These are phyloP conservation scores for Aspergillus sp. DNA, from an alignment of 2,329 filamentous ascomycete species.

Conservation along the genomic window DNA sequence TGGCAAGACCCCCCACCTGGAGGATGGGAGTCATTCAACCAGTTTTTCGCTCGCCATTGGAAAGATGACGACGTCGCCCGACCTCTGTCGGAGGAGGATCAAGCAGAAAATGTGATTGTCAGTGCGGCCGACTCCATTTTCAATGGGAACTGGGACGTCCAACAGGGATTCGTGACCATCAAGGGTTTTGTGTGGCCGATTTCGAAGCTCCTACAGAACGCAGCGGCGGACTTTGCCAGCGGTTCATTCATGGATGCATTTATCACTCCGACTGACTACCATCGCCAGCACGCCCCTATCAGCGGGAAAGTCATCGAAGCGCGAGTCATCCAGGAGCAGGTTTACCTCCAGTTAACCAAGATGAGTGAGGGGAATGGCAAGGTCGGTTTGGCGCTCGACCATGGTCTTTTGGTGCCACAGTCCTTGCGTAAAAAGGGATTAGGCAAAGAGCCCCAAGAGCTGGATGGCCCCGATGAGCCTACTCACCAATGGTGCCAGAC, in stretches of 20 bases:
- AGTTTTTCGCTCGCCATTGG: too few species aligned
- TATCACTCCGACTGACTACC: slow-evolving; percentile 38
- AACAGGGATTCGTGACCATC: slow-evolving; percentile 4
- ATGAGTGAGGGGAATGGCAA: not conserved
- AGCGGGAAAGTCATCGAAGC: slow-evolving; percentile 34
- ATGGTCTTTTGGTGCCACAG: not conserved
- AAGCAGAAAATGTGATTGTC: too few species aligned
- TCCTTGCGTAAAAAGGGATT: not conserved
- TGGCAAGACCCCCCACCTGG: too few species aligned
- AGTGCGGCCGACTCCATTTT: slow-evolving; percentile 34
- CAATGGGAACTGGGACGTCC: slow-evolving; percentile 17
- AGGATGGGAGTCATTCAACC: too few species aligned
- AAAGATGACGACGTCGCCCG: too few species aligned
- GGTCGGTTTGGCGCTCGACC: not conserved
- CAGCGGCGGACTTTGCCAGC: slow-evolving; percentile 21
- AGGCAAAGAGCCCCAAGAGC: not conserved
- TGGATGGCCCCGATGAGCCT: slow-evolving; percentile 29
- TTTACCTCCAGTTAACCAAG: slow-evolving; percentile 34
- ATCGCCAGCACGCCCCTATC: slow-evolving; percentile 40
- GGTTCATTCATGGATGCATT: slow-evolving; percentile 42
- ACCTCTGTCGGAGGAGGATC: too few species aligned
- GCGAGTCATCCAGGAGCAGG: slow-evolving; percentile 32
- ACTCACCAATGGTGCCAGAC: slow-evolving; percentile 41
- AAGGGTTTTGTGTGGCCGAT: slow-evolving; percentile 17
- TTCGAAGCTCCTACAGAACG: slow-evolving; percentile 8